Evolutionary conservation across 2,329 filamentous ascomycete species (phyloP), one percentile per base, ranked within the genome.

Genomic region (Aspergillus persii): DNA sequence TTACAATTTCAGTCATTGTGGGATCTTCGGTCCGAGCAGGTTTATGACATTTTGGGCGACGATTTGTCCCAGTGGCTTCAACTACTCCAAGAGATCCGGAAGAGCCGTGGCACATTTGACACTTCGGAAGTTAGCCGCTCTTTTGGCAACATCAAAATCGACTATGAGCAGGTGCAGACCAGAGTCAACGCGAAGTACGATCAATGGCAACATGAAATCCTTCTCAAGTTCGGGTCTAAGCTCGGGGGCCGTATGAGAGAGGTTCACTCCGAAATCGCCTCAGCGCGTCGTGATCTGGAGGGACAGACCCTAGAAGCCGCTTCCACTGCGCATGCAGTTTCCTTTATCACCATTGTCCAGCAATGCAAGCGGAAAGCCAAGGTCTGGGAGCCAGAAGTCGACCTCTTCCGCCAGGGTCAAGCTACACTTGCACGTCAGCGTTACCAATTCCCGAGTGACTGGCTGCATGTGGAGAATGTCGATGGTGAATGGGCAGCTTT

Each of bases 121-220:
- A 99, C 94, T 1, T 96, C 94, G 8, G 95, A 97, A 73, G 91
- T 96, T 64, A 95, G 89, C 75, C 89, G 91, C 44, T 90, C 89
- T 1, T 99, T 99, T 72, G 95, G 95, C 4, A 94, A 96, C 75
- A 87, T 98, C 56, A 92, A 90, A 3, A 92, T 99, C 70, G 94
- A 99, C 74, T 99, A 99, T 71, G 95, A 98, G 69, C 96, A 99
- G 76, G 95, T 99, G 0, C 96, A 99, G 76, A 92, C 94, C 58
- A 97, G 96, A 77, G 95, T 99, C 75, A 99, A 98, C 70, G 92
- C 92, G 68, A 99, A 98, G 75, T 99, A 99, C 73, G 96, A 99
- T 72, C 94, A 98, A 75, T 99, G 96, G 95, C 95, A 99, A 75
- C 92, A 97, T 69, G 95, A 99, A 66, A 96, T 99, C 57, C 82